Conservation (phyloP, 345 rosid species). For the Mercurialis annua region DNA sequence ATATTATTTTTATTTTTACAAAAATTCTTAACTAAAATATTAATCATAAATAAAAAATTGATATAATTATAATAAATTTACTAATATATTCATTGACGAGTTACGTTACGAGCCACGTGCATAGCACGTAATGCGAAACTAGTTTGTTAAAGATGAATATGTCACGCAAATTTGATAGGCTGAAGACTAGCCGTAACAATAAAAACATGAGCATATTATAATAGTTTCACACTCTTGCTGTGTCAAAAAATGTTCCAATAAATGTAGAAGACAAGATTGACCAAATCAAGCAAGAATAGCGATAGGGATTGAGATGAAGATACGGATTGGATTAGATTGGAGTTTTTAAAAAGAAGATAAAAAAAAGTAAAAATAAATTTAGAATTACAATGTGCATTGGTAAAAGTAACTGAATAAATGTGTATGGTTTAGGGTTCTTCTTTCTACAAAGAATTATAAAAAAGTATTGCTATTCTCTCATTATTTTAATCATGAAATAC, state of each 20-base stretch:
- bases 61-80: too few relatives aligned
- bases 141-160: too few relatives aligned
- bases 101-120: too few relatives aligned
- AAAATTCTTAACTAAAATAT: too few relatives aligned
- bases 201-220: too few relatives aligned
- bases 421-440: slow-evolving; percentile 23
- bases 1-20: too few relatives aligned
- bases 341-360: neutral
- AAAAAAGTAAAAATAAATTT: slow-evolving; percentile 25
- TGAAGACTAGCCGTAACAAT: too few relatives aligned
- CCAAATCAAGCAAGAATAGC: slow-evolving; percentile 14
- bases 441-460: neutral
- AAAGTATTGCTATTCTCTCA: neutral
- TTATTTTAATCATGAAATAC: neutral
- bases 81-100: too few relatives aligned
- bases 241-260: neutral
- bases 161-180: too few relatives aligned
- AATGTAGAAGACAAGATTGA: slow-evolving; percentile 20
- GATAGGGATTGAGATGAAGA: slow-evolving; percentile 3
- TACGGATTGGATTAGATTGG: slow-evolving; percentile 11
- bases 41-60: too few relatives aligned
- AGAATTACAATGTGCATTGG: slow-evolving; percentile 48
- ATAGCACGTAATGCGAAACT: too few relatives aligned
- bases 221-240: neutral
- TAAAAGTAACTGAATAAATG: slow-evolving; percentile 37